Evolutionary conservation across 257 asterid genomes (phyloP).

Genomic region (Nicotiana tabacum): DNA sequence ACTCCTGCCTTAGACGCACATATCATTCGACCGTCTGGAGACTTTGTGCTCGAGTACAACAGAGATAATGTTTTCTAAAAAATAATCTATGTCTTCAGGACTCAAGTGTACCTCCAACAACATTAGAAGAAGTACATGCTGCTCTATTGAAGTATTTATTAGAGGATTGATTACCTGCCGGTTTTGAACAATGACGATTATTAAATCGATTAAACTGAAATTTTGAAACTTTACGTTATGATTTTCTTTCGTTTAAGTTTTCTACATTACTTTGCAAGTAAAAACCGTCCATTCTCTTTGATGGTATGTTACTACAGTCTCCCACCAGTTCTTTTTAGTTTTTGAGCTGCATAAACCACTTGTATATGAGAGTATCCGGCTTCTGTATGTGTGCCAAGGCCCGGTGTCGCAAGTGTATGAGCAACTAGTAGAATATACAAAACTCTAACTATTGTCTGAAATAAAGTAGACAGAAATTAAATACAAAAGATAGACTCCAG

Average conservation of each 20-base stretch:
- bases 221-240: background rate
- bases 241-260: background rate
- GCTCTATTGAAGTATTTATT: constrained; percentile 33
- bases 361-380: no score
- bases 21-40: constrained; percentile 33
- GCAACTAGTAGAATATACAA: no score
- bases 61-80: constrained; percentile 20
- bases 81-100: constrained; percentile 17
- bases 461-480: no score
- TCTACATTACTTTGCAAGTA: background rate
- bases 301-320: background rate
- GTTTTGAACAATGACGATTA: background rate
- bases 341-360: no score
- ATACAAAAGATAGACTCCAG: no score
- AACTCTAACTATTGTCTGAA: no score
- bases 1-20: constrained; percentile 54
- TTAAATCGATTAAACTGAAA: no score
- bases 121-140: background rate
- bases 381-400: background rate
- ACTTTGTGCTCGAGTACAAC: constrained; percentile 33
- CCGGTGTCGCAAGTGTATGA: no score
- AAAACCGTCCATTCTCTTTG: background rate
- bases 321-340: background rate
- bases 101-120: background rate
- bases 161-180: constrained; percentile 24